Evolutionary conservation across 306 rosid genomes (phyloP).

Genomic region (Urtica urens): DNA sequence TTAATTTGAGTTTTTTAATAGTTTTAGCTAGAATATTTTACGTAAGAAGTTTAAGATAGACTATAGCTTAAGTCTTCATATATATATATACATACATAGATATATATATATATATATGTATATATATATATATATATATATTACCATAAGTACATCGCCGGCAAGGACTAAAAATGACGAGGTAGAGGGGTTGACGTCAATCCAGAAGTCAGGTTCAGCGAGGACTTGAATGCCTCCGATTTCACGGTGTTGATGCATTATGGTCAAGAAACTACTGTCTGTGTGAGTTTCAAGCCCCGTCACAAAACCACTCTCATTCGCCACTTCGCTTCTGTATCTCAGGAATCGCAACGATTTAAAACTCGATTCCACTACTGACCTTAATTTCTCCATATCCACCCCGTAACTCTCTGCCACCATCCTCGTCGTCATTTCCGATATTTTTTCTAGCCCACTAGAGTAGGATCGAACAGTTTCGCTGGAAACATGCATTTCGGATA

Average conservation of each 20-base stretch:
- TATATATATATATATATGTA: too few relatives aligned
- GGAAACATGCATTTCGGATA: too few relatives aligned
- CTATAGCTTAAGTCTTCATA: too few relatives aligned
- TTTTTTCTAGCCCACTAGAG: constrained; percentile 15
- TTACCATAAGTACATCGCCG: constrained; percentile 27
- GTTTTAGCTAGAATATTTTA: too few relatives aligned
- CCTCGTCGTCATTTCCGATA: constrained; percentile 14
- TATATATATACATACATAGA: too few relatives aligned
- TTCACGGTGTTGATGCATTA: constrained; percentile 20
- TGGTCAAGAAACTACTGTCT: constrained; percentile 19
- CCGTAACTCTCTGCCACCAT: constrained; percentile 32
- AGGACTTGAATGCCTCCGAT: constrained; percentile 17
- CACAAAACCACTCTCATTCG: constrained; percentile 10
- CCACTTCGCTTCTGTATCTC: constrained; percentile 14
- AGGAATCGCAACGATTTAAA: constrained; percentile 13
- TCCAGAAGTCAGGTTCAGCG: constrained; percentile 20
- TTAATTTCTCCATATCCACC: constrained; percentile 6
- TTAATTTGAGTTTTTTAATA: too few relatives aligned
- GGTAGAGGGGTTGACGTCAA: constrained; percentile 13
- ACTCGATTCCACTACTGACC: constrained; percentile 7
- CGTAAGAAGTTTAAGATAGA: too few relatives aligned
- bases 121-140: too few relatives aligned
- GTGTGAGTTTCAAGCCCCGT: constrained; percentile 15
- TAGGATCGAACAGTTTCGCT: constrained; percentile 19
- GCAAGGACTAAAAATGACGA: constrained; percentile 23